phyloP scores from a whole-genome alignment of 805 yeast species.

The Wickerhamomyces rabaulensis region DNA sequence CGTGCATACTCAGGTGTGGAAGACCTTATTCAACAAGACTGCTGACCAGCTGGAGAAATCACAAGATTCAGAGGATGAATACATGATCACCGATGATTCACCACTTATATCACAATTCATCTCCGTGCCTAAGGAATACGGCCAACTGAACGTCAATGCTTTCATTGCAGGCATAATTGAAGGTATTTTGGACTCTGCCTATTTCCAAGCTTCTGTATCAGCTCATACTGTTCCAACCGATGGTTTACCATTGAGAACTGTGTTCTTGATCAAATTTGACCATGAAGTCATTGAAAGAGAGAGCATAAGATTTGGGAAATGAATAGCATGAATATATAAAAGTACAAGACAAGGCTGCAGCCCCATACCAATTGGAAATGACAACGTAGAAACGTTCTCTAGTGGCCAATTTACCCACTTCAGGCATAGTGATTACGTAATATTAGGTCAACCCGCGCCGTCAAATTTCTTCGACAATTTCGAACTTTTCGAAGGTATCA shows the following conservation, averaged over 20 bases:
- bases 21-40: constrained; percentile 59
- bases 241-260: constrained; percentile 59
- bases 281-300: constrained; percentile 52
- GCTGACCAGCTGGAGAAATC: constrained; percentile 75
- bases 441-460: not conserved
- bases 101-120: constrained; percentile 72
- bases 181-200: constrained; percentile 70
- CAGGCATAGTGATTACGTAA: not conserved
- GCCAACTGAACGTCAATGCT: constrained; percentile 74
- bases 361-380: no score
- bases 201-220: constrained; percentile 70
- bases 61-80: constrained; percentile 59
- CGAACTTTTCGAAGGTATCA: not conserved
- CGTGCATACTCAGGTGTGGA: constrained; percentile 72
- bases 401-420: no score
- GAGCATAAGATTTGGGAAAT: constrained; percentile 32
- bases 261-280: constrained; percentile 70
- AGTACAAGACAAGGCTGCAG: no score
- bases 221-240: constrained; percentile 73
- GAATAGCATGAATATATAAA: not conserved
- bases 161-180: constrained; percentile 83
- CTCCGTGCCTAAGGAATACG: constrained; percentile 74
- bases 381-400: no score
- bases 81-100: constrained; percentile 57
- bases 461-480: not conserved